Conservation (phyloP, 257 asterid species). For the Nicotiana paniculata region DNA sequence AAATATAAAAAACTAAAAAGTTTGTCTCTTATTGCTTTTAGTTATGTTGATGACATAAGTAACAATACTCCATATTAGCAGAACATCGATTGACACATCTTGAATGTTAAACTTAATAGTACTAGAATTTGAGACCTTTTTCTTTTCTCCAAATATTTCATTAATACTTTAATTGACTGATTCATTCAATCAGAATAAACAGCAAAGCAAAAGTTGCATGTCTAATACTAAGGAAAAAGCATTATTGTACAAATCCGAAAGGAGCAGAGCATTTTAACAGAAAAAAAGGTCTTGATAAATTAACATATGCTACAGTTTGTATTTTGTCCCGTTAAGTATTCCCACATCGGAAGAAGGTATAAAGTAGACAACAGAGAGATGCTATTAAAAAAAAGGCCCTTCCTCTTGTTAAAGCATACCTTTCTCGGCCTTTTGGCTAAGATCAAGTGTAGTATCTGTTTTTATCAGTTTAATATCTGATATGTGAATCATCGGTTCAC, state of each 20-base stretch:
- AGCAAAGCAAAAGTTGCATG: neutral
- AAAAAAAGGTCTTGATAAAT: no score
- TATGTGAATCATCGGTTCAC: neutral
- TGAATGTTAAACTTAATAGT: neutral
- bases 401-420: neutral
- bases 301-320: no score
- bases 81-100: neutral
- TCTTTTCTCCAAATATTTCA: neutral
- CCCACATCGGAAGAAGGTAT: neutral
- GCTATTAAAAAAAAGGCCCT: neutral
- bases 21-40: neutral
- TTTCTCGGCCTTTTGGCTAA: conserved; percentile 47
- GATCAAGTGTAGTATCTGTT: conserved; percentile 37
- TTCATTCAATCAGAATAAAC: neutral
- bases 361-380: neutral
- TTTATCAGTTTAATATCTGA: conserved; percentile 29
- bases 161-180: neutral
- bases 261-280: no score
- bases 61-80: neutral
- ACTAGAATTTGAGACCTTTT: neutral
- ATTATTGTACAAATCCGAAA: no score
- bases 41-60: neutral
- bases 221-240: neutral
- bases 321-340: neutral
- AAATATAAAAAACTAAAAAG: no score